Evolutionary conservation across 2,329 filamentous ascomycete genomes (phyloP).

Genomic region (Calycina herbarum): DNA sequence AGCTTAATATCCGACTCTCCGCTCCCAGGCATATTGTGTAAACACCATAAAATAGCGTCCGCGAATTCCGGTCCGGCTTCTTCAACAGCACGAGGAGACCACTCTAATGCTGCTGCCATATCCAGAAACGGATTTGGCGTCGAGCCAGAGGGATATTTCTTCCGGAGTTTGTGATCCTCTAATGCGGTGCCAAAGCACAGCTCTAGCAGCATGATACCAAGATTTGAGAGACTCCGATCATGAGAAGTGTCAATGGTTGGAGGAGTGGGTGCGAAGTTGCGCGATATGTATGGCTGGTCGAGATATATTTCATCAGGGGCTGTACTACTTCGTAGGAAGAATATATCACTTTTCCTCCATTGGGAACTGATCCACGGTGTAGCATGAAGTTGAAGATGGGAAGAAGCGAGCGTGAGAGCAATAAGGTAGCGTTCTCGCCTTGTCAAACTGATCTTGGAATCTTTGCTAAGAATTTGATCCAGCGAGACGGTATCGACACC

Average conservation of each 20-base stretch:
- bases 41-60: conserved; percentile 23
- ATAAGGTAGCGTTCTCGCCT: conserved; percentile 18
- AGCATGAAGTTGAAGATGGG: conserved; percentile 20
- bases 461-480: conserved; percentile 15
- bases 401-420: conserved; percentile 21
- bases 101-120: conserved; percentile 15
- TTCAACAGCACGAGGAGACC: conserved; percentile 15
- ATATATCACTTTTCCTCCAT: conserved; percentile 22
- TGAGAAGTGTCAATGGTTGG: conserved; percentile 8
- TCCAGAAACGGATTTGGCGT: conserved; percentile 9
- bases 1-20: conserved; percentile 11
- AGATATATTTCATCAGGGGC: conserved; percentile 12
- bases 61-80: conserved; percentile 20
- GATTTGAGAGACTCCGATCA: conserved; percentile 18
- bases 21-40: conserved; percentile 19
- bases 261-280: conserved; percentile 8
- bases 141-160: not conserved
- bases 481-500: conserved; percentile 18
- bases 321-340: conserved; percentile 16
- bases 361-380: conserved; percentile 21
- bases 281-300: conserved; percentile 22
- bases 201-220: conserved; percentile 25
- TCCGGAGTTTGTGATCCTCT: conserved; percentile 18
- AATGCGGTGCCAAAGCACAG: conserved; percentile 21
- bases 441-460: conserved; percentile 13